phyloP scores from a whole-genome alignment of 2,329 filamentous ascomycete species.

The Epichloe uncinata region DNA sequence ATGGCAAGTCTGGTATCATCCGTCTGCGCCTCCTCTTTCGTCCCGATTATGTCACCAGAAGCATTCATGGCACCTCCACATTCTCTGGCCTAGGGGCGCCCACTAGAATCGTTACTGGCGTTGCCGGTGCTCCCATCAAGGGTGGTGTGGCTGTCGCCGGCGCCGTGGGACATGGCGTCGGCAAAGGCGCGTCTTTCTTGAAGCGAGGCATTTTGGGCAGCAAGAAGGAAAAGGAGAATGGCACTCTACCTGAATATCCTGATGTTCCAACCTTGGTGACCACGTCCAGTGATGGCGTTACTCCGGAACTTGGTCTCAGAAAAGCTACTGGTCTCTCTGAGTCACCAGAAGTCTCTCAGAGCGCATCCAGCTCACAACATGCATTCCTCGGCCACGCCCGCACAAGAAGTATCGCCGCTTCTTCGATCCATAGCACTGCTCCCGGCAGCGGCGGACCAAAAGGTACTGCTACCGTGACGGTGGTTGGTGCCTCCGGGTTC shows the following conservation, averaged over 20 bases:
- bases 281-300: constrained; percentile 21
- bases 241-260: constrained; percentile 27
- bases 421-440: constrained; percentile 53
- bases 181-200: constrained; percentile 83
- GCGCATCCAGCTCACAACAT: constrained; percentile 15
- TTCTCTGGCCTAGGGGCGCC: constrained; percentile 82
- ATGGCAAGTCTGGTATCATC: constrained; percentile 80
- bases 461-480: constrained; percentile 67
- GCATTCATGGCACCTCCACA: constrained; percentile 80
- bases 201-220: constrained; percentile 68
- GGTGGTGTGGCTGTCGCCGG: constrained; percentile 67
- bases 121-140: constrained; percentile 84
- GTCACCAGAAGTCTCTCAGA: constrained; percentile 17
- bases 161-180: constrained; percentile 62
- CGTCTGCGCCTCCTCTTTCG: constrained; percentile 82
- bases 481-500: constrained; percentile 69
- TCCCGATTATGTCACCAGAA: constrained; percentile 76
- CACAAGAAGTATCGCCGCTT: constrained; percentile 46
- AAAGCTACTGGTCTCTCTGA: constrained; percentile 26
- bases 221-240: constrained; percentile 50
- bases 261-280: constrained; percentile 24
- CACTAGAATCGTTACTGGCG: constrained; percentile 72
- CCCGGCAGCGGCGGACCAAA: constrained; percentile 42
- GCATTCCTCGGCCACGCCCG: constrained; percentile 29
- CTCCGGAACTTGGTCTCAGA: constrained; percentile 24